These are phyloP conservation scores for Prunus persica DNA, from an alignment of 306 rosid species.

Conservation along the genomic window Prunus_persica_NCBIv2 NC_034009.1:32161001-32161500, in stretches of 20 bases:
- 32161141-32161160: conserved; percentile 54
- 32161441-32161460: conserved; percentile 55
- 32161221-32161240: conserved; percentile 56
- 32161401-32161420: conserved; percentile 92
- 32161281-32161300: conserved; percentile 62
- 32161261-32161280: conserved; percentile 67
- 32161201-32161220: conserved; percentile 74
- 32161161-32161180: conserved; percentile 76
- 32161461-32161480: conserved; percentile 69
- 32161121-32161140: conserved; percentile 60
- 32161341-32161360: conserved; percentile 70
- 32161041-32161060: conserved; percentile 60
- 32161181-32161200: conserved; percentile 71
- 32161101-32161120: conserved; percentile 60
- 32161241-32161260: conserved; percentile 70
- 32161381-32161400: conserved; percentile 83
- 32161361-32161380: conserved; percentile 70
- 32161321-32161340: conserved; percentile 91
- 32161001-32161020: conserved; percentile 64
- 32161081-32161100: conserved; percentile 79
- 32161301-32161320: conserved; percentile 82
- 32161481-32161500: conserved; percentile 65
- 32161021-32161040: conserved; percentile 64
- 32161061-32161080: conserved; percentile 56
- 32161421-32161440: conserved; percentile 85